Conservation (phyloP, 371 early-diverging fungal genomes). For the Circinella umbellata region DNA sequence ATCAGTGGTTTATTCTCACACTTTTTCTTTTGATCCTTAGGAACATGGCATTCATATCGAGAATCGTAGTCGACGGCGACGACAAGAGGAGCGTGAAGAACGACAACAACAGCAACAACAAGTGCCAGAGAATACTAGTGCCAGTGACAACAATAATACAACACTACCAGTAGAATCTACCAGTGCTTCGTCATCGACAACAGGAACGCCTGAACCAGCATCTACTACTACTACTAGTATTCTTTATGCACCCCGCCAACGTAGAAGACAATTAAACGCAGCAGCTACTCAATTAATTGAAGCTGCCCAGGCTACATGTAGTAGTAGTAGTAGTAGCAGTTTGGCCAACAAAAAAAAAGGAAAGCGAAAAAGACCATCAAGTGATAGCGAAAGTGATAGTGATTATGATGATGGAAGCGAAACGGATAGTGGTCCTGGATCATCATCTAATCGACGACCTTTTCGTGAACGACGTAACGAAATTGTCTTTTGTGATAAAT, state of each 20-base stretch:
- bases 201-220: background rate
- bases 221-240: conserved; percentile 21
- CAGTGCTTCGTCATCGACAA: background rate
- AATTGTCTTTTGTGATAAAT: conserved; percentile 64
- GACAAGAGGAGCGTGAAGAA: background rate
- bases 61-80: conserved; percentile 39
- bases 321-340: background rate
- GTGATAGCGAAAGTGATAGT: conserved; percentile 20
- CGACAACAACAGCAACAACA: conserved; percentile 9
- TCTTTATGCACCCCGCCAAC: conserved; percentile 20
- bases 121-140: conserved; percentile 5
- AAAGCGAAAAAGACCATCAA: conserved; percentile 42
- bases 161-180: background rate
- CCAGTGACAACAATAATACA: background rate
- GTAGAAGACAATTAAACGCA: conserved; percentile 5
- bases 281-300: background rate
- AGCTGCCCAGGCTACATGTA: background rate
- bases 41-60: conserved; percentile 74
- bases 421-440: background rate
- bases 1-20: background rate
- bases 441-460: conserved; percentile 41
- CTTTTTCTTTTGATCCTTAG: conserved; percentile 22
- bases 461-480: conserved; percentile 36
- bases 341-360: conserved; percentile 24
- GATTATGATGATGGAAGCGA: conserved; percentile 23